Percentiles rank a stretch among this genome's conserved stretches.
phyloP scores from a whole-genome alignment of 257 asterid species.

The Solanum neorickii region DNA sequence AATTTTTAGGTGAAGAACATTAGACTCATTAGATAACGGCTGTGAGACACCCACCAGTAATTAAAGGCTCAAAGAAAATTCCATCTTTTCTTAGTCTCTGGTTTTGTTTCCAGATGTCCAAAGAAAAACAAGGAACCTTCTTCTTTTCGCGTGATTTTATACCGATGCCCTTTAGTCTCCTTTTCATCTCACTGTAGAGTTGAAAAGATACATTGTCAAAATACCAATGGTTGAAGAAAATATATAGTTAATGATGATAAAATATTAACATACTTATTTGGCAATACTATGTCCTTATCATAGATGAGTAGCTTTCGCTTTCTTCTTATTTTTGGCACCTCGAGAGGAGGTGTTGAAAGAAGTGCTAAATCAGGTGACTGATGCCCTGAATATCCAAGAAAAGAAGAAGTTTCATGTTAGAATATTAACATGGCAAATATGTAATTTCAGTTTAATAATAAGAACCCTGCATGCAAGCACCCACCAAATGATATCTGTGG shows the following conservation, averaged over 20 bases:
- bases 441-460: not conserved
- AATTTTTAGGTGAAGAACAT: not conserved
- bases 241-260: not conserved
- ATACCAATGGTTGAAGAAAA: not conserved
- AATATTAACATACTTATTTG: conserved; percentile 39
- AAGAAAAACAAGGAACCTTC: conserved; percentile 33
- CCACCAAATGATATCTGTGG: conserved; percentile 31
- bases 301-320: conserved; percentile 44
- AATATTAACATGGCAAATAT: not conserved
- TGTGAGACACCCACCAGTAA: conserved; percentile 39
- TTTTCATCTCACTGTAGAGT: conserved; percentile 35
- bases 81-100: conserved; percentile 31
- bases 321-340: conserved; percentile 22
- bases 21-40: not conserved
- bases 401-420: not conserved
- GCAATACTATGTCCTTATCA: conserved; percentile 25
- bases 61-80: conserved; percentile 30
- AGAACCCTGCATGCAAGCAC: conserved; percentile 9
- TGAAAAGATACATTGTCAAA: not conserved
- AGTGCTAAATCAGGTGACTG: conserved; percentile 36
- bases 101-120: conserved; percentile 44
- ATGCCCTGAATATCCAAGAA: conserved; percentile 20
- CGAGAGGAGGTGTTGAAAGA: conserved; percentile 32
- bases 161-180: conserved; percentile 19
- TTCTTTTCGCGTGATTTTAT: conserved; percentile 24